Evolutionary conservation across 768 basidiomycete genomes (phyloP).

Genomic region (Galerina marginata): DNA sequence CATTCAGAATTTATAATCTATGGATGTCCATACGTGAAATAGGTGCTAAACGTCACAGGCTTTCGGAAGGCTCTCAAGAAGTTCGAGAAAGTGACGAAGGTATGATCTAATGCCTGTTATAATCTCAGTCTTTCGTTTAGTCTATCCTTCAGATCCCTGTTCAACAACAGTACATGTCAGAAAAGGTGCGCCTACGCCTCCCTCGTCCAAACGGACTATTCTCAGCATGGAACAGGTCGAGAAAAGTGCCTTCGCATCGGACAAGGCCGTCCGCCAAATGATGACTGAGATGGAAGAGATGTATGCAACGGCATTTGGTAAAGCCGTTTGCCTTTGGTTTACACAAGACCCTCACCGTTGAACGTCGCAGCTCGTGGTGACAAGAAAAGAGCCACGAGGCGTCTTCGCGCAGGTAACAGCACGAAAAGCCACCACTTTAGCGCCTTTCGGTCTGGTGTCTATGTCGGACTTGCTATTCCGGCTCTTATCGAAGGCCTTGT

Average conservation of each 20-base stretch:
- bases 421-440: slow-evolving; percentile 70
- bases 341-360: background rate
- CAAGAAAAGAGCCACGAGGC: slow-evolving; percentile 73
- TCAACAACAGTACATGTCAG: slow-evolving; percentile 79
- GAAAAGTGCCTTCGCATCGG: slow-evolving; percentile 68
- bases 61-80: slow-evolving; percentile 88
- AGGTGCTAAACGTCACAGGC: slow-evolving; percentile 89
- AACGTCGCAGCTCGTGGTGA: slow-evolving; percentile 60
- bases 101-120: slow-evolving; percentile 27
- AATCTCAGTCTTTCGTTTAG: background rate
- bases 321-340: background rate
- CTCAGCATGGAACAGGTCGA: slow-evolving; percentile 55
- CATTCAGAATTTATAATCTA: background rate
- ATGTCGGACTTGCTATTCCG: slow-evolving; percentile 75
- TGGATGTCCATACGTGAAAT: background rate
- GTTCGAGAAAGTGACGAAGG: slow-evolving; percentile 80
- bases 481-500: slow-evolving; percentile 68
- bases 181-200: slow-evolving; percentile 56
- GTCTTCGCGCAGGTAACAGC: slow-evolving; percentile 59
- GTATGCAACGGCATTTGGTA: slow-evolving; percentile 80
- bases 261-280: slow-evolving; percentile 63
- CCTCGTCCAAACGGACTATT: background rate
- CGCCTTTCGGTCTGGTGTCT: slow-evolving; percentile 75
- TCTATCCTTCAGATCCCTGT: slow-evolving; percentile 59
- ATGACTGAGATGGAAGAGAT: slow-evolving; percentile 78